Base-by-base conservation (phyloP, 345 rosid genomes). In the Excoecaria cochinchinensis region DNA sequence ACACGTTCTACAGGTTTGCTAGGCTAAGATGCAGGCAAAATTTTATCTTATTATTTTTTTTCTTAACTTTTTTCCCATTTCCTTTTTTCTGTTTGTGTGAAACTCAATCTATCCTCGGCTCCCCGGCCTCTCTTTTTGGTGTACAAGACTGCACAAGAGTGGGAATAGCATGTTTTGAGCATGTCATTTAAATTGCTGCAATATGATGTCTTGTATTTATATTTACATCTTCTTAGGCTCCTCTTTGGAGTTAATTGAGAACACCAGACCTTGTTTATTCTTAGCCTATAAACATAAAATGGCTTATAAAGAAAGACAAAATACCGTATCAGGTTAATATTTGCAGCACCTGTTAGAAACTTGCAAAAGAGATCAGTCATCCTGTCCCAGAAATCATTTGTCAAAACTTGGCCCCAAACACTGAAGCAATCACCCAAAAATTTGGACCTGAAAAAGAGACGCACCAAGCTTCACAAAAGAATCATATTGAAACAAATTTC, bases 1-100 rank as follows among this genome's bases (percentile, higher is more conserved):
- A 75, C 85, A 48, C 64, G 82, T 38, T 81, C 83, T 24, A 25
- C 62, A 69, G 76, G 78, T 79, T 72, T 84, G 76, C 86, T 74
- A 40, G 84, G 75, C 83, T 81, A 75, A 74, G 74, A 44, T 22
- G 51, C 47, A 16, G 16, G 74, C 74, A 63, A 19, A 57, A 58
- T n/a, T 10, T 72, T 39, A 11, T 73, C 21, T 10, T 64, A 22
- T 9, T 63, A 22, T 38, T 62, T 53, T 67, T 12, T 24, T 25
- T 67, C 13, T 68, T 14, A 13, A 1, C 21, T 21, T 24, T 73
- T 69, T 70, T 31, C 17, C 60, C 39, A 13, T 73, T 78, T 68
- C 70, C 70, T 80, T 73, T 60, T 69, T 76, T 75, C 83, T 75
- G 58, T 53, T 78, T 57, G 77, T 67, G 36, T 66, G 66, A 51